phyloP scores from a whole-genome alignment of 192 early-diverging fungal species.

The Radiomyces spectabilis region DNA sequence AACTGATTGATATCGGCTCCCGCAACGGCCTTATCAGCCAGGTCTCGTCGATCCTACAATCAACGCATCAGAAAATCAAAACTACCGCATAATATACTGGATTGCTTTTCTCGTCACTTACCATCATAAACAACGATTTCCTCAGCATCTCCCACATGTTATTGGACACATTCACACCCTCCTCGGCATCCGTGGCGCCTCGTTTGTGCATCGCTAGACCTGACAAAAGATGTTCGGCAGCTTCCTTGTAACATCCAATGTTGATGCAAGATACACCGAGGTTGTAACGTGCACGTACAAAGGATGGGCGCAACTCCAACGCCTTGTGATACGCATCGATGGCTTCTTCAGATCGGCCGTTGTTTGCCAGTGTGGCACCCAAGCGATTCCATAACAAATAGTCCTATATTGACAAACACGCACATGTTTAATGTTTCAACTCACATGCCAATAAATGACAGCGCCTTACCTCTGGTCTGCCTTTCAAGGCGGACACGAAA shows the following conservation, averaged over 20 bases:
- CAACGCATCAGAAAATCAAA: conserved; percentile 1
- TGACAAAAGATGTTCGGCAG: conserved; percentile 88
- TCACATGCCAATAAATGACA: too few species aligned
- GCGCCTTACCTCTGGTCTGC: conserved; percentile 55
- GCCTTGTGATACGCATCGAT: conserved; percentile 96
- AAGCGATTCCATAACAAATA: conserved; percentile 96
- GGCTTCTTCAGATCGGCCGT: conserved; percentile 67
- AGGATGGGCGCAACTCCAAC: conserved; percentile 88
- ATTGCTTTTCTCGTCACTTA: conserved; percentile 3
- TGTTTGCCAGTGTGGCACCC: conserved; percentile 97
- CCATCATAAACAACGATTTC: conserved; percentile 53
- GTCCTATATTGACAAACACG: too few species aligned
- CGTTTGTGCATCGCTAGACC: conserved; percentile 57
- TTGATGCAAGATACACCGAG: conserved; percentile 96
- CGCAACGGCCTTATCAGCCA: conserved; percentile 43
- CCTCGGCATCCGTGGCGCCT: conserved; percentile 17
- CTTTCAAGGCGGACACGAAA: conserved; percentile 86
- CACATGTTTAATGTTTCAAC: too few species aligned
- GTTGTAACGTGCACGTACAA: conserved; percentile 96
- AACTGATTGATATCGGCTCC: conserved; percentile 48
- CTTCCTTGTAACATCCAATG: conserved; percentile 87
- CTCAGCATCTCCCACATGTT: conserved; percentile 60
- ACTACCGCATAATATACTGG: background rate
- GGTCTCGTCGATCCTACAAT: conserved; percentile 52
- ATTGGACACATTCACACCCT: conserved; percentile 50